Evolutionary conservation across 768 basidiomycete genomes (phyloP).

Genomic region (Collybia mongolica): DNA sequence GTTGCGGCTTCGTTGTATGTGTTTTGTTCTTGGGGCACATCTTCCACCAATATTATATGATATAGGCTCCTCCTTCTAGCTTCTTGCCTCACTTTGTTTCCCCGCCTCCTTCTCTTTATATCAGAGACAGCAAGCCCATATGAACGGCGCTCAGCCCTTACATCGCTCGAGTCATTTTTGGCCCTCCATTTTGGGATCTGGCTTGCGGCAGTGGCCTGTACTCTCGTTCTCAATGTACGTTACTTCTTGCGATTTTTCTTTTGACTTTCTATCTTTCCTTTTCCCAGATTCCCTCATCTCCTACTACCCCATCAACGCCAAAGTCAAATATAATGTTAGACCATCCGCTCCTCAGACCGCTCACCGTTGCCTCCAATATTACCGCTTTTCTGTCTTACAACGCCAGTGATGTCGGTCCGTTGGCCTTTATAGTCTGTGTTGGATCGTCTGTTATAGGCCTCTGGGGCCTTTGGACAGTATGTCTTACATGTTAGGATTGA

Average conservation of each 20-base stretch:
- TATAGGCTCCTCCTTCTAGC: constrained; percentile 20
- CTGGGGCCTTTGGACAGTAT: constrained; percentile 73
- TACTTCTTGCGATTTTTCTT: constrained; percentile 4
- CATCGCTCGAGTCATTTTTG: constrained; percentile 69
- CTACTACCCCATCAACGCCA: constrained; percentile 28
- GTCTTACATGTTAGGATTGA: constrained; percentile 4
- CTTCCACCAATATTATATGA: constrained; percentile 12
- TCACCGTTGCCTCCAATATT: constrained; percentile 51
- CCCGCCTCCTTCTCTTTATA: constrained; percentile 68
- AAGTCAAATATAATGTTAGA: constrained; percentile 20
- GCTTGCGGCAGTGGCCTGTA: constrained; percentile 51
- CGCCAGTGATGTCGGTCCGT: constrained; percentile 51
- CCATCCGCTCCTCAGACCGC: constrained; percentile 66
- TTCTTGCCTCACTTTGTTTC: constrained; percentile 45
- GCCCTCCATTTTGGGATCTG: constrained; percentile 65
- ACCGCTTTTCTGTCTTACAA: constrained; percentile 71
- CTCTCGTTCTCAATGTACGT: constrained; percentile 59
- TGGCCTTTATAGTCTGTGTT: constrained; percentile 51
- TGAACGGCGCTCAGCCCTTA: constrained; percentile 42
- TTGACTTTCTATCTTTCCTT: constrained; percentile 1
- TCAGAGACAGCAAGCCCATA: constrained; percentile 40
- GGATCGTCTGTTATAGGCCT: constrained; percentile 52
- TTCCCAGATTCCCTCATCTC: constrained; percentile 44
- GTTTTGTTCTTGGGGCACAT: constrained; percentile 12
- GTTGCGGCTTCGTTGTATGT: constrained; percentile 24